Conservation (phyloP, 176 grass and related monocot species). For the Rhynchospora tenuis region DNA sequence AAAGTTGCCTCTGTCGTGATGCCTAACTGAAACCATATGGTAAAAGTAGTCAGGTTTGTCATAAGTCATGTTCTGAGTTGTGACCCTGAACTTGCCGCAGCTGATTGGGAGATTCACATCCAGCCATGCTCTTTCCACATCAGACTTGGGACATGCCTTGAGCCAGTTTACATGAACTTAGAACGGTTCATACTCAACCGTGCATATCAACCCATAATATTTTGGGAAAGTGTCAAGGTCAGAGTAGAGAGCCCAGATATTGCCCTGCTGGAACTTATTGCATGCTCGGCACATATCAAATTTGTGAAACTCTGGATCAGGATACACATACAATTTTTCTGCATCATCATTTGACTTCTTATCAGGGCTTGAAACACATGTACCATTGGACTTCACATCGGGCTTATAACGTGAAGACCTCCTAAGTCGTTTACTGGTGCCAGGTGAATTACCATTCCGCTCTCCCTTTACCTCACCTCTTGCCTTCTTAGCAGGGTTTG, state of each 20-base stretch:
- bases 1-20: slow-evolving; percentile 4
- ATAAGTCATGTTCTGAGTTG: slow-evolving; percentile 27
- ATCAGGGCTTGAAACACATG: not conserved
- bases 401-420: no score
- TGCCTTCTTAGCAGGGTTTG: no score
- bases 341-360: not conserved
- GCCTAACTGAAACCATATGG: slow-evolving; percentile 34
- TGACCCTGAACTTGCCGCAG: slow-evolving; percentile 66
- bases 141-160: slow-evolving; percentile 38
- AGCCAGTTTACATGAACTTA: slow-evolving; percentile 71
- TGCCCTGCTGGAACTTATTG: not conserved
- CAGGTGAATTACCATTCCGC: no score
- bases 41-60: slow-evolving; percentile 50
- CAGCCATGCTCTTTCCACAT: slow-evolving; percentile 50
- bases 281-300: not conserved
- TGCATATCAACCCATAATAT: slow-evolving; percentile 65
- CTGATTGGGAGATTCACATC: slow-evolving; percentile 39
- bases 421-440: no score
- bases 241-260: not conserved
- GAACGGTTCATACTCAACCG: slow-evolving; percentile 43
- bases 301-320: not conserved
- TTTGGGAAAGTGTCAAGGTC: slow-evolving; percentile 31
- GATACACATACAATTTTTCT: not conserved
- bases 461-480: no score
- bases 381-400: no score